Evolutionary conservation across 163 green algal species (phyloP).

Genomic region (Coccomyxa subellipsoidea): DNA sequence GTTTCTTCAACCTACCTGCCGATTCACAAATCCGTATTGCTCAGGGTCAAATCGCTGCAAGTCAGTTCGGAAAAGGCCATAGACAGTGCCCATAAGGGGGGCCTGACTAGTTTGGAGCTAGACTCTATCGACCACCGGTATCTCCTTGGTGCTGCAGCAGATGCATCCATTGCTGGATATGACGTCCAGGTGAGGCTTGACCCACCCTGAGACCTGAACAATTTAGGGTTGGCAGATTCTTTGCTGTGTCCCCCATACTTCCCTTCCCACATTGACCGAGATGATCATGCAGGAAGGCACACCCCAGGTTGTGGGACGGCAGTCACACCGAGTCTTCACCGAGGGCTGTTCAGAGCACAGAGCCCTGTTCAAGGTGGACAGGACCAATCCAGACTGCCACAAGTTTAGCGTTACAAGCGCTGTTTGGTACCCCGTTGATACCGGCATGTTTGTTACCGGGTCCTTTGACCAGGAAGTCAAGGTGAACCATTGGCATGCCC

Average conservation of each 20-base stretch:
- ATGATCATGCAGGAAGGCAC: background rate
- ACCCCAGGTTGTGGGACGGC: background rate
- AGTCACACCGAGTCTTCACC: background rate
- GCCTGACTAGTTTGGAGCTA: slow-evolving; percentile 60
- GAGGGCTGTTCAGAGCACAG: background rate
- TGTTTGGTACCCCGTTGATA: slow-evolving; percentile 82
- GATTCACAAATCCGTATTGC: too few relatives aligned
- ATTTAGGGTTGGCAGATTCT: too few relatives aligned
- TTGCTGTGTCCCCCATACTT: too few relatives aligned
- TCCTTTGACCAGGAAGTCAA: slow-evolving; percentile 71
- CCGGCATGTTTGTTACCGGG: slow-evolving; percentile 78
- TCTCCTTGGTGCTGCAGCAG: slow-evolving; percentile 53
- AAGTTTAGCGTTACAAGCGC: slow-evolving; percentile 43
- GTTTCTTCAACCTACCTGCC: too few relatives aligned
- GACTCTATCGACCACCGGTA: slow-evolving; percentile 72
- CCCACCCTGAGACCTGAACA: background rate
- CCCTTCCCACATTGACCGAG: too few relatives aligned
- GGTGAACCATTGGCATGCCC: slow-evolving; percentile 6
- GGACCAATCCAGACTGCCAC: slow-evolving; percentile 31
- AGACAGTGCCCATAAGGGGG: slow-evolving; percentile 29
- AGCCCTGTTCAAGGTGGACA: slow-evolving; percentile 6
- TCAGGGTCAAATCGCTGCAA: background rate
- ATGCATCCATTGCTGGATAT: slow-evolving; percentile 45
- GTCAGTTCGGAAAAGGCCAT: slow-evolving; percentile 16
- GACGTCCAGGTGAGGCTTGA: slow-evolving; percentile 30